These are phyloP conservation scores for Metarhizium humberi DNA, from an alignment of 2,329 filamentous ascomycete genomes.

Conservation along the genomic window DNA sequence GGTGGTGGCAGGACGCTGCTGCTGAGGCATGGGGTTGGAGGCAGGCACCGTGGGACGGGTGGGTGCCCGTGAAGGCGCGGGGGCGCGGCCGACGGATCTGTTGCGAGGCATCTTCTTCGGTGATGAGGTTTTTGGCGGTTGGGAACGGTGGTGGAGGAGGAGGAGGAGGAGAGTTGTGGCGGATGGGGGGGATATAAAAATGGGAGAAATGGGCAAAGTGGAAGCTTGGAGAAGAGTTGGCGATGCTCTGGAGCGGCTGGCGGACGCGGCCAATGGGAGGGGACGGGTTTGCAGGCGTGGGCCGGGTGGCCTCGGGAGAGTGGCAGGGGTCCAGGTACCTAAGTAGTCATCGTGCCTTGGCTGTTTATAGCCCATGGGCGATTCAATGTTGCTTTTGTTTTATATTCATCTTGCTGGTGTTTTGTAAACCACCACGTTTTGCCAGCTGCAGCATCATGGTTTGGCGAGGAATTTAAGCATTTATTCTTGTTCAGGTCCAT, in stretches of 20 bases:
- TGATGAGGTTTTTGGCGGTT: conserved; percentile 6
- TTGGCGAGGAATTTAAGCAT: no score
- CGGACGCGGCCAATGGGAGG: conserved; percentile 17
- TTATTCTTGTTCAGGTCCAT: no score
- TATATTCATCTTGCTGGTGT: background rate
- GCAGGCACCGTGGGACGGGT: conserved; percentile 57
- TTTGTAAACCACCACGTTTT: no score
- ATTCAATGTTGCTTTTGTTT: no score
- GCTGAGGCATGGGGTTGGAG: conserved; percentile 48
- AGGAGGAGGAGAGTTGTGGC: background rate
- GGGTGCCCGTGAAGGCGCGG: conserved; percentile 23
- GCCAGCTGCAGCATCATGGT: no score
- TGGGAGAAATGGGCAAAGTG: conserved; percentile 2
- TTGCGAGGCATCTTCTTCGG: conserved; percentile 60
- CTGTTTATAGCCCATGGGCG: no score
- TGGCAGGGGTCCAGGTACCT: background rate
- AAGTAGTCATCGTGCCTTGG: no score
- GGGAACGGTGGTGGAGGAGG: background rate
- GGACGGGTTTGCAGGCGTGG: conserved; percentile 13
- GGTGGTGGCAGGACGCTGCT: conserved; percentile 62
- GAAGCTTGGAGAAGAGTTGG: conserved; percentile 19
- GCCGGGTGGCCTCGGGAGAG: conserved; percentile 18
- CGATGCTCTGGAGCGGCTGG: conserved; percentile 12
- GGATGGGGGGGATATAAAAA: background rate
- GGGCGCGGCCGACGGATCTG: conserved; percentile 55